phyloP scores from a whole-genome alignment of 169 alveolate genomes.

The Eimeria sp. region DNA sequence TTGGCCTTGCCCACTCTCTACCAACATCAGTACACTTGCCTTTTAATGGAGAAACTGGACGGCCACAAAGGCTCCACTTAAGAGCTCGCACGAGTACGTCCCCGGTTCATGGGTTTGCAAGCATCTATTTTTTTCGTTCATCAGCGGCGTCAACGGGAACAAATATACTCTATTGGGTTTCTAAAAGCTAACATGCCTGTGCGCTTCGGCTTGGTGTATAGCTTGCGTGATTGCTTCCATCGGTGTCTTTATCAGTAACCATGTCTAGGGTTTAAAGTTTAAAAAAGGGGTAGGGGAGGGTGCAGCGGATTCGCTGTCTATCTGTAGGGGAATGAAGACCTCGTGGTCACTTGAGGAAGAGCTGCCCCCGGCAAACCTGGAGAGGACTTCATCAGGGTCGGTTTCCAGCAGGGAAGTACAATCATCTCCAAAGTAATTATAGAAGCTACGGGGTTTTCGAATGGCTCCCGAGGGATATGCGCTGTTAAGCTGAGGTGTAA shows the following conservation, averaged over 20 bases:
- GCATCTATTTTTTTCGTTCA: no score
- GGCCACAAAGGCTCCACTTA: no score
- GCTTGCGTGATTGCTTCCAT: neutral
- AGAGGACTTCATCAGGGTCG: neutral
- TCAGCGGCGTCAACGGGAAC: no score
- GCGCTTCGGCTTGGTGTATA: neutral
- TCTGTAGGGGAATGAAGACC: conserved; percentile 15
- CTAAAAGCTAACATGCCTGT: neutral
- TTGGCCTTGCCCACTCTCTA: no score
- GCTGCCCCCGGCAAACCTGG: conserved; percentile 2
- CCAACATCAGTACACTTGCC: no score
- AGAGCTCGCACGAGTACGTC: no score
- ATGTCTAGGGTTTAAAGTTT: neutral
- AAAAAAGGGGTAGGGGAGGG: neutral
- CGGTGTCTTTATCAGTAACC: neutral
- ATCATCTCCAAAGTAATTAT: conserved; percentile 30
- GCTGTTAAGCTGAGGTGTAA: neutral
- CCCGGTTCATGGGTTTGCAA: neutral
- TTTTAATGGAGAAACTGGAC: no score
- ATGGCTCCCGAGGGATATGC: conserved; percentile 26
- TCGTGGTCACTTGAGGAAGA: conserved; percentile 14
- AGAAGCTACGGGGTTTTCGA: conserved; percentile 45
- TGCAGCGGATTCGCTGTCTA: conserved; percentile 4
- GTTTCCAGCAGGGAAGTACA: neutral
- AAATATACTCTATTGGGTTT: neutral